Base-by-base conservation (phyloP, 2,329 filamentous ascomycete species). In the Cercospora janseana region DNA sequence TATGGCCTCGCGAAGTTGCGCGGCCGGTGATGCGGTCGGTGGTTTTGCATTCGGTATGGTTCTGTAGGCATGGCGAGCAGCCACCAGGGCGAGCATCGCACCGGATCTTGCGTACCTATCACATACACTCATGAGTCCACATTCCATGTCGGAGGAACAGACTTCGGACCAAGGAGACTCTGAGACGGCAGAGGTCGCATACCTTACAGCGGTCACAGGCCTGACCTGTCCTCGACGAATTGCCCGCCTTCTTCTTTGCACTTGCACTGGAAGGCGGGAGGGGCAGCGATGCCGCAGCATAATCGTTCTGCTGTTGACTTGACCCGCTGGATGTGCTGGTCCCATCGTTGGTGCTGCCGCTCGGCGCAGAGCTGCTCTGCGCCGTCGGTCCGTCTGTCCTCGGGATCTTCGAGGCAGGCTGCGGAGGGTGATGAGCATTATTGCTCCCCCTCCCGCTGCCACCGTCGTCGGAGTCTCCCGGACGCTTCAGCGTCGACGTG, bases 121-220 rank as follows among this genome's bases (percentile, higher is more conserved):
- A n/a, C 26, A 32, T 21, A 21, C 15, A 20, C 18, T n/a, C 34
- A 38, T 38, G 34, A 28, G 16, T 16, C n/a, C 18, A 16, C 32
- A n/a, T 35, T 13, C n/a, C n/a, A 20, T 28, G 13, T 47, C 34
- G 16, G 18, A 38, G 18, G 10, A 12, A 21, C 46, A 38, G 34
- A 23, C 34, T 23, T 29, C 27, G 10, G 27, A 10, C 27, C 10
- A 10, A n/a, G 27, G 18, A 38, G 24, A 38, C 18, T 38, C 34
- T n/a, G 18, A 27, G 31, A 23, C 15, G 29, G 8, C n/a, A 18
- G 12, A 12, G 16, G 23, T 31, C 37, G 41, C 48, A 24, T 69
- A 88, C 86, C 79, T 92, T 93, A 78, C 89, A 94, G 49, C 89
- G 79, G 70, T 94, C 88, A 76, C 88, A 94, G 24, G 88, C 88